Base-by-base conservation (phyloP, 148 eudicot species). In the Rhododendron ovatum region DNA sequence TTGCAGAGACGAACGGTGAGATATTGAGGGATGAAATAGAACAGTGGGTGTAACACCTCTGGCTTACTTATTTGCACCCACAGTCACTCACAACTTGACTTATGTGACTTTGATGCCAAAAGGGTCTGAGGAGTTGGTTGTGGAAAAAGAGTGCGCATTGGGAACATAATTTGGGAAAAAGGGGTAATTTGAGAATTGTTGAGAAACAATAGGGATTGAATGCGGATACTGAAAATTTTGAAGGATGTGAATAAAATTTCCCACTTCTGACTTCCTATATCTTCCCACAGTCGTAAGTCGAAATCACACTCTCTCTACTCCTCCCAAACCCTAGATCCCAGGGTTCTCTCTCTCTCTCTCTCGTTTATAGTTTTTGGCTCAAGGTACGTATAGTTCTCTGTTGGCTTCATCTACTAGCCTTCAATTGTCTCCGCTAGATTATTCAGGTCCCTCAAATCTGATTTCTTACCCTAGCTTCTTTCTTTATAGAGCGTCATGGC, bases 401-500 rank as follows among this genome's bases (percentile, higher is more conserved):
- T 43, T 3, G 37, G 76, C 43, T 82, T 26, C 39, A 30, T 75
- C 26, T 13, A 26, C n/a, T 9, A 30, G n/a, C 59, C 47, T 35
- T 50, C 39, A 43, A 74, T n/a, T 73, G 35, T 7, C 33, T 22
- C 4, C 45, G 0, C 65, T 2, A 50, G 55, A 41, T 35, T 74
- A 41, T 35, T 74, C 82, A 37, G 43, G 81, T 47, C 74, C 22
- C 76, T 57, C 57, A 20, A 74, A 39, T 50, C 78, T 80, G 55
- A 71, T 65, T 74, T 53, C 69, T 74, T 39, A 85, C 26, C 15
- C 57, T 59, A 18, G 53, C 18, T 26, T 71, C 30, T 35, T n/a
- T 39, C 0, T 59, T 22, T 59, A 22, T 9, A 82, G 84, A 48
- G 18, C 73, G 89, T 91, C 73, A 92, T 92, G 94, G 94, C 89